Evolutionary conservation across 176 grass and related monocot species (phyloP).

Genomic region (Paspalum vaginatum): DNA sequence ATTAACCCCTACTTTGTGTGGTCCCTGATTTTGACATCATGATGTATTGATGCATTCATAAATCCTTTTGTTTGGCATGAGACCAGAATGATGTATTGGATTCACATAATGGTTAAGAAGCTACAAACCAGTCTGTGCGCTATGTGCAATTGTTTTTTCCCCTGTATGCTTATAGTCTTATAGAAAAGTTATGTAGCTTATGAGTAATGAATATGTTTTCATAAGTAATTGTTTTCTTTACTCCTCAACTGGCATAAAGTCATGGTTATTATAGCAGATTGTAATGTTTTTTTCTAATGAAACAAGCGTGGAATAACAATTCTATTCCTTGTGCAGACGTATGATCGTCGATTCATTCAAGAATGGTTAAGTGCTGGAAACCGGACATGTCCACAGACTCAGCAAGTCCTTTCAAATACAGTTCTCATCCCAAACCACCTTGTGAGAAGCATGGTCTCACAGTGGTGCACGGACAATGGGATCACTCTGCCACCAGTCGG

Average conservation of each 20-base stretch:
- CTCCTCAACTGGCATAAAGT: neutral
- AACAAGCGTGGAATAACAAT: slow-evolving; percentile 21
- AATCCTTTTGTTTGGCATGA: slow-evolving; percentile 18
- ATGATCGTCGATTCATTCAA: slow-evolving; percentile 78
- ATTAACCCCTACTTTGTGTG: neutral
- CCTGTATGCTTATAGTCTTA: neutral
- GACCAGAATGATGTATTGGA: neutral
- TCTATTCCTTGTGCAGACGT: slow-evolving; percentile 64
- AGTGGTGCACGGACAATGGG: slow-evolving; percentile 73
- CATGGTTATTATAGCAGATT: too few relatives aligned
- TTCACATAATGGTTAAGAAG: neutral
- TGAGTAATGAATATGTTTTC: neutral
- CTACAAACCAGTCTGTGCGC: neutral
- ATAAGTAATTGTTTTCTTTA: neutral
- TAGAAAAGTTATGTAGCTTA: neutral
- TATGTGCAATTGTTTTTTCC: neutral
- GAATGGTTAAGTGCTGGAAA: slow-evolving; percentile 79
- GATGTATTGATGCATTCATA: slow-evolving; percentile 8
- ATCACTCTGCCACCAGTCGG: slow-evolving; percentile 48
- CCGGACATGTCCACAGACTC: slow-evolving; percentile 72
- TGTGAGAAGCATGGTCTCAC: slow-evolving; percentile 70
- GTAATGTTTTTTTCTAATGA: neutral
- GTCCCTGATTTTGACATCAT: slow-evolving; percentile 26
- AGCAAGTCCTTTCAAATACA: slow-evolving; percentile 73
- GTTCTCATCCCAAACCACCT: slow-evolving; percentile 72